Conservation (phyloP, 768 basidiomycete species). For the Lyophyllum semitale region DNA sequence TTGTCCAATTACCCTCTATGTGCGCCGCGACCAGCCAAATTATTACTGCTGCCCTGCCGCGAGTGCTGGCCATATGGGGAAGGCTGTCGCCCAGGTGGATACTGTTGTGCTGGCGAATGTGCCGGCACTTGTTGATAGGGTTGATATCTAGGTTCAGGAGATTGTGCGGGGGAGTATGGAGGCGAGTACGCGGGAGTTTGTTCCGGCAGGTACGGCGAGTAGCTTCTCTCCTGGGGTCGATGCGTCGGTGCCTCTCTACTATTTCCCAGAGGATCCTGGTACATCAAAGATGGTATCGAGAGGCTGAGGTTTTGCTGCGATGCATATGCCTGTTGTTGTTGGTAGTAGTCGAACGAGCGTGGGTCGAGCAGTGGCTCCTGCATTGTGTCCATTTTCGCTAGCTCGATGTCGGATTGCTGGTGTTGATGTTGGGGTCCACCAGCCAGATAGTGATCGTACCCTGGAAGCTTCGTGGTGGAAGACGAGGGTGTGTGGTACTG, state of each 20-base stretch:
- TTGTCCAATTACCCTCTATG: slow-evolving; percentile 28
- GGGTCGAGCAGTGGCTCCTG: slow-evolving; percentile 60
- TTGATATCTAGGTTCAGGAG: slow-evolving; percentile 24
- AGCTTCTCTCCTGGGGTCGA: slow-evolving; percentile 50
- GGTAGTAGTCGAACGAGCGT: slow-evolving; percentile 32
- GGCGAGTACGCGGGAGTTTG: slow-evolving; percentile 30
- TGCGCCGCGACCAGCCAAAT: slow-evolving; percentile 44
- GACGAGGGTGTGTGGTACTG: slow-evolving; percentile 37
- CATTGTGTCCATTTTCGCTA: slow-evolving; percentile 58
- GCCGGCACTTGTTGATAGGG: slow-evolving; percentile 10
- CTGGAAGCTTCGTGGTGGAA: slow-evolving; percentile 36
- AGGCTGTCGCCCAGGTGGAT: slow-evolving; percentile 29
- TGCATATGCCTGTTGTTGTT: slow-evolving; percentile 34
- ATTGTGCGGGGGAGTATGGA: slow-evolving; percentile 12
- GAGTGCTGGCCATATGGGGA: slow-evolving; percentile 27
- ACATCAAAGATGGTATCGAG: slow-evolving; percentile 44
- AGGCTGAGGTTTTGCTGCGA: slow-evolving; percentile 43
- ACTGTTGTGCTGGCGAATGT: slow-evolving; percentile 18
- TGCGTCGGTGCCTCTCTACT: slow-evolving; percentile 65
- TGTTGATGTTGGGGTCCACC: slow-evolving; percentile 38
- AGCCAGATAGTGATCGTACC: slow-evolving; percentile 61
- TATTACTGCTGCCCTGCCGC: slow-evolving; percentile 29
- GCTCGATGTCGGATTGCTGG: slow-evolving; percentile 45
- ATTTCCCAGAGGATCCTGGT: slow-evolving; percentile 34
- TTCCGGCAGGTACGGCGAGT: slow-evolving; percentile 30